phyloP scores from a whole-genome alignment of 2,329 filamentous ascomycete species.

The Trichoderma cornu-damae region DNA sequence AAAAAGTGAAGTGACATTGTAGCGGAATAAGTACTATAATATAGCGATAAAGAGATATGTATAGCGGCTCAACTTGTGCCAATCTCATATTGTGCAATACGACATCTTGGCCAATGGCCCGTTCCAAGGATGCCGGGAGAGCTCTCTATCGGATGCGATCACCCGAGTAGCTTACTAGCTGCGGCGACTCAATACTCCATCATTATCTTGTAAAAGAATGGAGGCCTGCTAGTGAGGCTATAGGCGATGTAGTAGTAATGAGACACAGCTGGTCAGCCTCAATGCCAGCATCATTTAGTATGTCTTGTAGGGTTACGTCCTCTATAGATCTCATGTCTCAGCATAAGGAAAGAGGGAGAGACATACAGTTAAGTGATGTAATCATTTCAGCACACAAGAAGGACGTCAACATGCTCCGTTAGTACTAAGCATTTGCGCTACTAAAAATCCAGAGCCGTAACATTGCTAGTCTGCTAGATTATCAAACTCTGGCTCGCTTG shows the following conservation, averaged over 20 bases:
- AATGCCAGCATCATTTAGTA: background rate
- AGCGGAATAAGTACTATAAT: too few relatives aligned
- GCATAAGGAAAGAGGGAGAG: background rate
- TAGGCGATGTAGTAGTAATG: conserved; percentile 5
- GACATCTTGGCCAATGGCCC: background rate
- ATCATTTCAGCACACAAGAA: background rate
- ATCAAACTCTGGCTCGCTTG: background rate
- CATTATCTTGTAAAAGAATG: conserved; percentile 1
- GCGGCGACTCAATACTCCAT: background rate
- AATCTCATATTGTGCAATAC: background rate
- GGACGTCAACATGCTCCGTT: background rate
- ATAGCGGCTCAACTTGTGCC: background rate
- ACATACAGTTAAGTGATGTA: background rate
- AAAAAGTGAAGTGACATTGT: too few relatives aligned
- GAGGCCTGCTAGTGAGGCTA: background rate
- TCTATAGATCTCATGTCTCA: background rate
- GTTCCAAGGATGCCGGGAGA: background rate
- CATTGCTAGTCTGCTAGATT: background rate
- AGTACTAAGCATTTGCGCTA: background rate
- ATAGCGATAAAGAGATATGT: too few relatives aligned
- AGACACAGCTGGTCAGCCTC: background rate
- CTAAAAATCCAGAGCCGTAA: background rate
- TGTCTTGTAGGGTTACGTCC: background rate
- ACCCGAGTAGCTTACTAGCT: background rate
- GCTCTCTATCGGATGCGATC: conserved; percentile 5